Base-by-base conservation (phyloP, 306 rosid genomes). In the Crotalaria pallida region DNA sequence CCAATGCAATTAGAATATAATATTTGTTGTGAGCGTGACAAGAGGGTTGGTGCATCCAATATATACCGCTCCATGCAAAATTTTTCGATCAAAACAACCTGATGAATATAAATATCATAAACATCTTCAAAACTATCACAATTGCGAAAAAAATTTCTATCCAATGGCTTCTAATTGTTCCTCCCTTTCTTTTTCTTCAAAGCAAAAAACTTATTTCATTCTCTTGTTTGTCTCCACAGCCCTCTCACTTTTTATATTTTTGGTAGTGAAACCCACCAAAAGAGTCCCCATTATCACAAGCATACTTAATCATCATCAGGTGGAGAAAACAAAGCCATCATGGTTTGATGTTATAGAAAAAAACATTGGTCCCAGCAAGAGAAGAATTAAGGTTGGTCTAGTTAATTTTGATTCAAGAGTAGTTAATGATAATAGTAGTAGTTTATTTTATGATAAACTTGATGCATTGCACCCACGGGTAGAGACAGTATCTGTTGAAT, bases 141-240 rank as follows among this genome's bases (percentile, higher is more conserved):
- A 43, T 24, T 40, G 56, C 31, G 56, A 70, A n/a, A n/a, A n/a
- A n/a, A 58, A 49, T 7, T 38, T 44, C 15, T 34, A 29, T 24
- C 3, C 26, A 71, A 77, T 86, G 91, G 87, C 80, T 21, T 69
- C 81, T 11, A 84, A 75, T 59, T 24, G 51, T 44, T 61, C 43
- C 41, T 16, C 60, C 65, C 27, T 43, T 58, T 57, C 58, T 44
- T 24, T 73, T 9, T 57, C 69, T 45, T 69, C 84, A 8, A 82
- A 63, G 53, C 78, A 50, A 47, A 73, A 50, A 48, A 23, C 45
- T 57, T 77, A 73, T 57, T 6, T 59, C 18, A 13, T 76, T 72
- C 73, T 81, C 16, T 10, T 80, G 22, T 33, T 77, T 8, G 1
- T 85, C 57, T 81, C 61, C 40, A 23, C 77, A 0, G n/a, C 45